Evolutionary conservation across 805 yeast species (phyloP).

Genomic region (Metschnikowia lachancei): DNA sequence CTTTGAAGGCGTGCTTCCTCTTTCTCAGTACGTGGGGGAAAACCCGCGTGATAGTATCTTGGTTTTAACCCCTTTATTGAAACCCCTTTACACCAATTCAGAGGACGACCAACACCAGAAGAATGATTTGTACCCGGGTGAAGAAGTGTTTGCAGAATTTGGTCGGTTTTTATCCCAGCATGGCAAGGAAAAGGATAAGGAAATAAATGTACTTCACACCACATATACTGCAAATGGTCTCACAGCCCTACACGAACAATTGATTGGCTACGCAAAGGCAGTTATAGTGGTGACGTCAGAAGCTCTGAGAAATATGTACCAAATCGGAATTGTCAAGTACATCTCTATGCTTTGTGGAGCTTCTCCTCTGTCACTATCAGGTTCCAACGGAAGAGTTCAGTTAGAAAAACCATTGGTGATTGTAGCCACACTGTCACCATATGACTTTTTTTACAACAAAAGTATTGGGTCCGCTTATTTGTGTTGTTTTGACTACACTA

Average conservation of each 20-base stretch:
- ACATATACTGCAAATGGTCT: constrained; percentile 58
- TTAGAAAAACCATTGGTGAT: constrained; percentile 51
- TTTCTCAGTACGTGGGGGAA: constrained; percentile 37
- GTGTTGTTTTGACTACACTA: constrained; percentile 61
- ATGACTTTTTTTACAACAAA: constrained; percentile 56
- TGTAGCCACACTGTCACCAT: constrained; percentile 62
- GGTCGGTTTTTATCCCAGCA: constrained; percentile 44
- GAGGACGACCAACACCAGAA: constrained; percentile 11
- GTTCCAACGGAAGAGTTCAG: constrained; percentile 24
- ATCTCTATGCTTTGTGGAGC: constrained; percentile 55
- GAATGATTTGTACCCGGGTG: constrained; percentile 39
- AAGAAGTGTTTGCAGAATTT: constrained; percentile 52
- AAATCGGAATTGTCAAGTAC: constrained; percentile 58
- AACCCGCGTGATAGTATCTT: constrained; percentile 30
- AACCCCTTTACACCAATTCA: constrained; percentile 31
- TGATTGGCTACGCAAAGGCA: constrained; percentile 50
- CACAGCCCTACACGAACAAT: constrained; percentile 52
- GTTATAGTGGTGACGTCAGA: constrained; percentile 57
- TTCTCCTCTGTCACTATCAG: constrained; percentile 26
- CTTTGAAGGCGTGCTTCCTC: constrained; percentile 48
- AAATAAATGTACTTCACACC: constrained; percentile 52
- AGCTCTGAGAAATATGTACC: constrained; percentile 58
- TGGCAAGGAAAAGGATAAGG: constrained; percentile 25
- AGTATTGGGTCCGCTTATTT: constrained; percentile 55
- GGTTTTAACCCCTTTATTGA: constrained; percentile 38